phyloP scores from a whole-genome alignment of 2,329 filamentous ascomycete species.

The Chalaropsis ovoidea region DNA sequence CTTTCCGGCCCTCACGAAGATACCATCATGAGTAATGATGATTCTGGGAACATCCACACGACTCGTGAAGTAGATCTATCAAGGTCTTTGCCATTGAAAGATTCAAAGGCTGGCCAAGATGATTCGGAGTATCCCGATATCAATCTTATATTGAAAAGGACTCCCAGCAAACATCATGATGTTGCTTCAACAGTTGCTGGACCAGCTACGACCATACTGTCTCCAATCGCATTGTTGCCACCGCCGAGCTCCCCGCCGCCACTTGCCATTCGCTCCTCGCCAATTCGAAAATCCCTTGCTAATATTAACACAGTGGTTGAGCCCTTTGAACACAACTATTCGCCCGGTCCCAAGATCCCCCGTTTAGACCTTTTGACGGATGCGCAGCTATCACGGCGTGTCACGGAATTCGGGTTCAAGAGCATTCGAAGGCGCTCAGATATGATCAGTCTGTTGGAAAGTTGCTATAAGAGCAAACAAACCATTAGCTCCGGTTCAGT shows the following conservation, averaged over 20 bases:
- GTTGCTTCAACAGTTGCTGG: neutral
- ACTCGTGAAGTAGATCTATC: neutral
- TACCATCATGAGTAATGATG: neutral
- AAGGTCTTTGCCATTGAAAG: neutral
- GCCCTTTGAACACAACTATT: neutral
- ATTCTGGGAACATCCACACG: neutral
- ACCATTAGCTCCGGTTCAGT: conserved; percentile 10
- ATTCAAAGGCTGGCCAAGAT: neutral
- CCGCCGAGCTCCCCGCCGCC: conserved; percentile 10
- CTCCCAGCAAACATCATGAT: neutral
- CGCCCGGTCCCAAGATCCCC: conserved; percentile 34
- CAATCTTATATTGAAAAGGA: neutral
- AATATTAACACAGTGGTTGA: conserved; percentile 5
- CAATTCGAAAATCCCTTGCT: neutral
- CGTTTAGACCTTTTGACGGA: conserved; percentile 54
- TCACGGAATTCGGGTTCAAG: conserved; percentile 62
- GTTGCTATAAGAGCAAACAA: conserved; percentile 58
- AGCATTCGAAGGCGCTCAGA: conserved; percentile 54
- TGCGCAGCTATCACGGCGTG: conserved; percentile 49
- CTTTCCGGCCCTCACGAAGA: neutral
- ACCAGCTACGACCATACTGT: neutral
- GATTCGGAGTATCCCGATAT: conserved; percentile 20
- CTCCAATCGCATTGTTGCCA: neutral
- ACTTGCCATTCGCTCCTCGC: conserved; percentile 21
- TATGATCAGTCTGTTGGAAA: conserved; percentile 59